Evolutionary conservation across 2,329 filamentous ascomycete species (phyloP).

Genomic region (Lecanosticta acicola): DNA sequence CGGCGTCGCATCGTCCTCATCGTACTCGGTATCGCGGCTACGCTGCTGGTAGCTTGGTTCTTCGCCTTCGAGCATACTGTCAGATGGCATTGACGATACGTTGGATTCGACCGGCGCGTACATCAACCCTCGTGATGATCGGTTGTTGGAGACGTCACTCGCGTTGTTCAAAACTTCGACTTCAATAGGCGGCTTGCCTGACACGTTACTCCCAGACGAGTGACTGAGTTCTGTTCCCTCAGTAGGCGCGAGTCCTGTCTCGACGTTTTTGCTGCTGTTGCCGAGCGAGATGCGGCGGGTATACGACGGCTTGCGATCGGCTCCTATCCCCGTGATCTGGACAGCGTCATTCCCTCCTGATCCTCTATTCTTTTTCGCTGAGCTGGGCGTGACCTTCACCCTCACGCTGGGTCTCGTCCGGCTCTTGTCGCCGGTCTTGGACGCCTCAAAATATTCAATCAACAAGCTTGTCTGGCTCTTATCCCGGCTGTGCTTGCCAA

Average conservation of each 20-base stretch:
- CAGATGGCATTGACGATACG: slow-evolving; percentile 75
- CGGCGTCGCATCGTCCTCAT: slow-evolving; percentile 33
- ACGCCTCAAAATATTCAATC: slow-evolving; percentile 91
- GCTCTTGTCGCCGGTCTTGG: slow-evolving; percentile 56
- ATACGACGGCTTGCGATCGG: slow-evolving; percentile 65
- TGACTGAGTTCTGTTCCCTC: slow-evolving; percentile 54
- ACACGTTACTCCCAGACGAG: slow-evolving; percentile 74
- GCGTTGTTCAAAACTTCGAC: slow-evolving; percentile 72
- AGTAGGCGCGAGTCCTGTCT: slow-evolving; percentile 24
- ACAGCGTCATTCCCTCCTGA: slow-evolving; percentile 62
- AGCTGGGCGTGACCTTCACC: slow-evolving; percentile 73
- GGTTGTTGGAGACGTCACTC: slow-evolving; percentile 59
- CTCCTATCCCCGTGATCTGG: slow-evolving; percentile 77
- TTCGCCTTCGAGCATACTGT: slow-evolving; percentile 60
- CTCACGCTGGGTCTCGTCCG: slow-evolving; percentile 75
- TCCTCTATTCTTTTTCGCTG: slow-evolving; percentile 47
- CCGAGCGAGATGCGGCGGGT: slow-evolving; percentile 61
- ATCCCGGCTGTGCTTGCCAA: slow-evolving; percentile 46
- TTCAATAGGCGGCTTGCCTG: slow-evolving; percentile 67
- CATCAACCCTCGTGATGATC: slow-evolving; percentile 51
- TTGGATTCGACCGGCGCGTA: slow-evolving; percentile 70
- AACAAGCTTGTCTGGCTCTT: slow-evolving; percentile 83
- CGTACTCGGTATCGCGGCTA: slow-evolving; percentile 35
- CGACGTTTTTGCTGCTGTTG: slow-evolving; percentile 37
- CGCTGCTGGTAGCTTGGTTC: slow-evolving; percentile 43